A percentile compares a stretch with the other conserved stretches of the same genome.
Conservation (phyloP, 2,329 filamentous ascomycete genomes). For the Pseudogymnoascus sp. region DNA sequence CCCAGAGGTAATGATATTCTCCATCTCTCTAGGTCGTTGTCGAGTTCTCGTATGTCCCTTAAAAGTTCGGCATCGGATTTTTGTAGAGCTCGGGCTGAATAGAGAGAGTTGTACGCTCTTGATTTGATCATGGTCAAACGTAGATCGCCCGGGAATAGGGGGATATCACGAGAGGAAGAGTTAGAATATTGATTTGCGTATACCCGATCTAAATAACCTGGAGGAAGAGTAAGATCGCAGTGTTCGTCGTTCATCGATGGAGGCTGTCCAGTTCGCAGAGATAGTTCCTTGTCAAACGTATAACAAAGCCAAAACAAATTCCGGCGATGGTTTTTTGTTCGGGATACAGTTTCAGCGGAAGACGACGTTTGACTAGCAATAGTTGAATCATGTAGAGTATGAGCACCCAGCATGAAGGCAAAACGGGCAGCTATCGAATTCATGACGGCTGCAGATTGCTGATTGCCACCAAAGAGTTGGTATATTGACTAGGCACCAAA, state of each 20-base stretch:
- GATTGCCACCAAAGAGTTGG: not conserved
- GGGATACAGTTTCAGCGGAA: not conserved
- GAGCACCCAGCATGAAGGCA: not conserved
- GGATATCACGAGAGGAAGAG: not conserved
- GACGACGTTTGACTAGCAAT: not conserved
- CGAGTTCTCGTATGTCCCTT: constrained; percentile 47
- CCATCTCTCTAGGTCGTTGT: constrained; percentile 51
- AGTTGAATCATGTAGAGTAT: not conserved
- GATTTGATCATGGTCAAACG: constrained; percentile 46
- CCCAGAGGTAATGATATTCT: constrained; percentile 39
- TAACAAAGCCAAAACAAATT: constrained; percentile 50
- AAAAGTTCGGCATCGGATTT: constrained; percentile 50
- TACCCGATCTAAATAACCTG: constrained; percentile 31
- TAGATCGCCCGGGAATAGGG: constrained; percentile 40
- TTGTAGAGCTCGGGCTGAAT: constrained; percentile 39
- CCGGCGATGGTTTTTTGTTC: constrained; percentile 26
- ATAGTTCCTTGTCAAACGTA: constrained; percentile 48
- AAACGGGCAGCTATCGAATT: not conserved
- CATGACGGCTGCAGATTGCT: not conserved
- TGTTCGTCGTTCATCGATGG: constrained; percentile 44
- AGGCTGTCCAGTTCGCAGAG: constrained; percentile 46
- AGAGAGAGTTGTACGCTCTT: constrained; percentile 40
- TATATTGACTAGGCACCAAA: not conserved
- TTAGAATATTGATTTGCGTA: not conserved
- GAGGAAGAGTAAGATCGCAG: constrained; percentile 45